A percentile compares a stretch with the other conserved stretches of the same genome.
phyloP scores from a whole-genome alignment of 305 asterid genomes.

The Striga hermonthica region DNA sequence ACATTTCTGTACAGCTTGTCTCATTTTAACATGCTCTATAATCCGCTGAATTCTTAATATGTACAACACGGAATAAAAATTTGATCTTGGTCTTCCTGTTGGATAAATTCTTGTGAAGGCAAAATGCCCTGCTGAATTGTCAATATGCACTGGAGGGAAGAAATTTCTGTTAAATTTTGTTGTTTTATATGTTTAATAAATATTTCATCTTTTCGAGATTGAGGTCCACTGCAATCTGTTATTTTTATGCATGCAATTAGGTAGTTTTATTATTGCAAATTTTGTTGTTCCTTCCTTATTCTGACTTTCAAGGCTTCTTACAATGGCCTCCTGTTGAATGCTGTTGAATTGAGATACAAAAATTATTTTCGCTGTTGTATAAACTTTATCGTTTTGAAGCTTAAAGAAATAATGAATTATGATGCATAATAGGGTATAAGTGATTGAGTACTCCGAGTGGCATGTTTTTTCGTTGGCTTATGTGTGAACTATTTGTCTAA shows the following conservation, averaged over 20 bases:
- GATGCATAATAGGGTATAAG: too few relatives aligned
- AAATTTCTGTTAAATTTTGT: background rate
- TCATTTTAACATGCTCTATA: too few relatives aligned
- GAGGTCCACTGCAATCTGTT: background rate
- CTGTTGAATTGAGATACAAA: background rate
- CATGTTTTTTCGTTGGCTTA: too few relatives aligned
- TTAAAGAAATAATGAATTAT: too few relatives aligned
- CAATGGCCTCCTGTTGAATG: background rate
- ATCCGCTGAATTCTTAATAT: too few relatives aligned
- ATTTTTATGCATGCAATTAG: background rate
- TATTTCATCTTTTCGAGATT: background rate
- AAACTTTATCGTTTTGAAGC: background rate
- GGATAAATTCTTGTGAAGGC: background rate
- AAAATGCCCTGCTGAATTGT: too few relatives aligned
- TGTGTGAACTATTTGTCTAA: slow-evolving; percentile 17
- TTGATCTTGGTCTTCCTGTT: background rate
- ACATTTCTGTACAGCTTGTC: too few relatives aligned
- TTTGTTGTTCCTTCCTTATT: background rate
- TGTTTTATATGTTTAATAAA: background rate
- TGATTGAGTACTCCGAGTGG: too few relatives aligned
- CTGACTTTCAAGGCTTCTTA: background rate
- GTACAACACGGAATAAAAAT: too few relatives aligned
- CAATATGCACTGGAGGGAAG: background rate
- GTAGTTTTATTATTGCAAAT: background rate
- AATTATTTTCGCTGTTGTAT: background rate